These are phyloP conservation scores for Phaffia tasmanica DNA, from an alignment of 768 basidiomycete species.

Conservation along the genomic window DNA sequence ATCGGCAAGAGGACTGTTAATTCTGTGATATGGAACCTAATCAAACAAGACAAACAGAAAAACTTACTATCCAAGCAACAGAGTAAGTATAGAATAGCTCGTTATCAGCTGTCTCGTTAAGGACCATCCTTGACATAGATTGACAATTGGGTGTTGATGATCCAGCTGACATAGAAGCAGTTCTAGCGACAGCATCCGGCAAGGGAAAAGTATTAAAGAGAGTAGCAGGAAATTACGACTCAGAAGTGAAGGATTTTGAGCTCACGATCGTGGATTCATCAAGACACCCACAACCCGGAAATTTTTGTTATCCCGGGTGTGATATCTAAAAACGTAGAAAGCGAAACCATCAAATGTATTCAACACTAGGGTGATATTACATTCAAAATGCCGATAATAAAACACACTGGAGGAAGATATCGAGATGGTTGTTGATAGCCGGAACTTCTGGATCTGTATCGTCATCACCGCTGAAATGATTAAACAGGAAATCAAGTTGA, in stretches of 20 bases:
- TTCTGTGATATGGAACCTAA: not conserved
- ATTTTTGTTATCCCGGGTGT: slow-evolving; percentile 55
- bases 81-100: slow-evolving; percentile 26
- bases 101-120: slow-evolving; percentile 54
- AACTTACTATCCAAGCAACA: not conserved
- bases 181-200: not conserved
- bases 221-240: not conserved
- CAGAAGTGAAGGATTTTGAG: not conserved
- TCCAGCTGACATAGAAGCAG: slow-evolving; percentile 31
- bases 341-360: not conserved
- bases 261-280: slow-evolving; percentile 44
- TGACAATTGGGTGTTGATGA: slow-evolving; percentile 31
- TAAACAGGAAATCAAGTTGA: not conserved
- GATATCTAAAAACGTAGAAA: slow-evolving; percentile 51
- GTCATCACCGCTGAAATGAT: slow-evolving; percentile 43
- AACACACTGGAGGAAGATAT: slow-evolving; percentile 34
- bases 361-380: not conserved
- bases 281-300: slow-evolving; percentile 85
- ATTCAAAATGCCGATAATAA: not conserved
- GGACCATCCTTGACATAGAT: slow-evolving; percentile 39
- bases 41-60: not conserved
- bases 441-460: slow-evolving; percentile 50
- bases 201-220: not conserved
- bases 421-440: slow-evolving; percentile 83
- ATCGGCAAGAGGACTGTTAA: slow-evolving; percentile 43